Base-by-base conservation (phyloP, 345 rosid species). In the Hevea brasiliensis region DNA sequence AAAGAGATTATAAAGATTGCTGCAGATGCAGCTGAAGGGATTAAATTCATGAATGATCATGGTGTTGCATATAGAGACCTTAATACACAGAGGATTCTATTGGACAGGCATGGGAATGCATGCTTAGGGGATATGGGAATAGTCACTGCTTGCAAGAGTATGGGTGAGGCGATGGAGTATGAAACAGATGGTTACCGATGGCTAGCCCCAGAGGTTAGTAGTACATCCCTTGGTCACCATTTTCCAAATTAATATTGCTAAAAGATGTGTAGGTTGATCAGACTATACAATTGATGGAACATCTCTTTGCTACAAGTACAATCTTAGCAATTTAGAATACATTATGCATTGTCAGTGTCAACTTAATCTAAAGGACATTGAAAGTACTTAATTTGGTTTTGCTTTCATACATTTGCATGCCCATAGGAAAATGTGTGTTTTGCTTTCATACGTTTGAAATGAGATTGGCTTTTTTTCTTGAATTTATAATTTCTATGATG, bases 181-280 rank as follows among this genome's bases (percentile, higher is more conserved):
- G 98, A 94, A 85, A 94, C 97, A 11, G 98, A 94, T 85, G 98
- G 97, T 51, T 94, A 94, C 79, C 88, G 97, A 6, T 94, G 98
- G 98, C 90, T 92, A 74, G 97, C 97, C 80, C 98, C 97, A 7
- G 98, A 94, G 98, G 97, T 90, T 40, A 59, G 92, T 86, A 21
- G 63, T 74, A 72, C 82, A 24, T 69, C 73, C 40, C 60, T 58
- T 74, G 63, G 48, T 32, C 51, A 14, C 54, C 18, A 64, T 41
- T 79, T 71, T 63, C 69, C 26, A 48, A 61, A 23, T 68, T 20
- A 7, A 61, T 51, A 17, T 26, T 54, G 11, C 54, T 54, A 42
- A 59, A 73, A 72, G 68, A 64, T 63, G 50, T 63, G 14, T 7
- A 37, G 13, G 23, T 53, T 62, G 41, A 51, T 51, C n/a, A 27